A percentile compares a stretch with the other conserved stretches of the same genome.
Conservation (phyloP, 1,284 basidiomycete genomes). For the Austropuccinia psidii region DNA sequence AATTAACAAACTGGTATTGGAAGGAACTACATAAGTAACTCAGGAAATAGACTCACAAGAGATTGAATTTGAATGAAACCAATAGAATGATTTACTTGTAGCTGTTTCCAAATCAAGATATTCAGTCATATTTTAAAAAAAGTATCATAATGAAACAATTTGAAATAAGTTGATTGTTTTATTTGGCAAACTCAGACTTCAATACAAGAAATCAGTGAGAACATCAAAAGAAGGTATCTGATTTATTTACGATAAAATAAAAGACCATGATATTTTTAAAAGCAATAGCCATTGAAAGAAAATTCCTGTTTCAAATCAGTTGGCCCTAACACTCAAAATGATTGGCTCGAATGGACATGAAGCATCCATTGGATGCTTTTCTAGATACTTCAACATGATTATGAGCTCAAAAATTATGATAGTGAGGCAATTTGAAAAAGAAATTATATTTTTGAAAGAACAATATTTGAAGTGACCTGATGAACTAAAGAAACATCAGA, state of each 20-base stretch:
- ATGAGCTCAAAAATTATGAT: neutral
- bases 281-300: neutral
- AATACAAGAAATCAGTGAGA: neutral
- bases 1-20: too few species aligned
- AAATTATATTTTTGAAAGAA: neutral
- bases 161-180: too few species aligned
- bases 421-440: neutral
- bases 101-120: too few species aligned
- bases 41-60: too few species aligned
- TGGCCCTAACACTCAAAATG: neutral
- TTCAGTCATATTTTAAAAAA: too few species aligned
- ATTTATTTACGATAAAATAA: slow-evolving; percentile 3
- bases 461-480: slow-evolving; percentile 5
- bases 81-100: too few species aligned
- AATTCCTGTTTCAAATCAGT: neutral
- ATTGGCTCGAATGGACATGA: neutral
- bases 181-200: neutral
- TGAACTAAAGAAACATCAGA: neutral
- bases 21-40: too few species aligned
- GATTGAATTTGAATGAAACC: too few species aligned
- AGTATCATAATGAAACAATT: too few species aligned
- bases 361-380: neutral
- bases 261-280: neutral
- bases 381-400: too few species aligned
- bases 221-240: neutral